Base-by-base conservation (phyloP, 495 filamentous ascomycete genomes). In the Extremus antarcticus region DNA sequence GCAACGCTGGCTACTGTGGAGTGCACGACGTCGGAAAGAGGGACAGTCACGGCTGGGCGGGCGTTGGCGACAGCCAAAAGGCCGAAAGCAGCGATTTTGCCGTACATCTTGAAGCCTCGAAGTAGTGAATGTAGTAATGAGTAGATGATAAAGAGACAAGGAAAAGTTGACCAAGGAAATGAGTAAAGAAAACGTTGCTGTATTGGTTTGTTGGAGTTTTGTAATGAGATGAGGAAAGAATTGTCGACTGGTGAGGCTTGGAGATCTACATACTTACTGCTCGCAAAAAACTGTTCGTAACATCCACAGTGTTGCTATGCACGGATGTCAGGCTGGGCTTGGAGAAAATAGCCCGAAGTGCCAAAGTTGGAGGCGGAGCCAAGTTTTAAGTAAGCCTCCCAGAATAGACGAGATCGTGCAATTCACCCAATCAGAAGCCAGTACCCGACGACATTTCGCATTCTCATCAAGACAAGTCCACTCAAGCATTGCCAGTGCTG, bases 71-170 rank as follows among this genome's bases (percentile, higher is more conserved):
- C 11, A 38, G 51, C 50, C 15, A 49, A 58, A 40, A 58, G 29
- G 39, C 55, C 55, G 25, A 58, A 22, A 9, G 50, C 55, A 24
- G 55, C 46, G 41, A 53, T 13, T 13, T 22, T 32, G 40, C 43
- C 29, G 50, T 50, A 43, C 55, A 58, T 58, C 16, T 22, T 50
- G 41, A 53, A 43, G 22, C 29, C n/a, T n/a, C n/a, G n/a, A n/a
- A n/a, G n/a, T n/a, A n/a, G n/a, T n/a, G 29, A 35, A 13, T 35
- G 4, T 35, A 35, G 13, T 35, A 35, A 35, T 35, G 29, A 35
- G 13, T 35, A 4, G 29, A 35, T 35, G 29, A 24, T 51, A 21
- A 52, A 40, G 17, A 13, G 20, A 38, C 46, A 4, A 54, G 45
- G 35, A 9, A 15, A 43, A 54, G 7, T 19, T 17, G 45, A 45